These are phyloP conservation scores for Fusarium sp. DNA, from an alignment of 2,329 filamentous ascomycete genomes.

Conservation along the genomic window DNA sequence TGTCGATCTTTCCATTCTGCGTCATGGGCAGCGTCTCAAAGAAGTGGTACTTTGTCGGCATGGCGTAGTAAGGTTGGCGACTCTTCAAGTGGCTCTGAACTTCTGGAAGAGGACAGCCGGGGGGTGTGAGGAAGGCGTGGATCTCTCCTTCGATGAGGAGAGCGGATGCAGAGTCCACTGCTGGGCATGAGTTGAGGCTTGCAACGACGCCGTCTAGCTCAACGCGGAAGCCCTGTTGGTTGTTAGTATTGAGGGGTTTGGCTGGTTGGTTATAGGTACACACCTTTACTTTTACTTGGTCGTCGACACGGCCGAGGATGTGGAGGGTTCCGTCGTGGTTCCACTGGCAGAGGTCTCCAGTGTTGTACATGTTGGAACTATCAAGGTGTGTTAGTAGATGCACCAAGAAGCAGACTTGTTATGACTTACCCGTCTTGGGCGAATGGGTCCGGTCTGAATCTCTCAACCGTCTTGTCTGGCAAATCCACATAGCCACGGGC, in stretches of 20 bases:
- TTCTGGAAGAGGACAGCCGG: conserved; percentile 45
- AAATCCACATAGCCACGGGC: conserved; percentile 64
- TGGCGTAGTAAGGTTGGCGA: conserved; percentile 62
- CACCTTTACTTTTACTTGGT: conserved; percentile 66
- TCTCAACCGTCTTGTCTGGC: conserved; percentile 58
- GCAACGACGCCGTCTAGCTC: conserved; percentile 65
- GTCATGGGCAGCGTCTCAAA: conserved; percentile 58
- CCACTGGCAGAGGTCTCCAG: conserved; percentile 65
- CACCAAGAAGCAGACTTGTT: too few relatives aligned
- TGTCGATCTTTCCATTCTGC: conserved; percentile 64
- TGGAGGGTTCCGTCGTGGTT: conserved; percentile 60
- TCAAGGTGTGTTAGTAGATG: neutral
- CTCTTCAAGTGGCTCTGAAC: conserved; percentile 52
- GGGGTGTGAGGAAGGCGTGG: conserved; percentile 58
- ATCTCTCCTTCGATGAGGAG: conserved; percentile 57
- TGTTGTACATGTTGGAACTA: conserved; percentile 63
- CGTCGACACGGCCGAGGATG: conserved; percentile 64
- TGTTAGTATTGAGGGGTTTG: neutral
- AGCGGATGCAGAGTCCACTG: conserved; percentile 56
- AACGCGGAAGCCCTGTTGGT: conserved; percentile 59
- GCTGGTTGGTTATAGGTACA: neutral
- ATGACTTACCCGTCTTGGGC: conserved; percentile 56
- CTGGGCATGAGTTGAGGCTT: conserved; percentile 55
- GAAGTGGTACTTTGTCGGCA: conserved; percentile 56
- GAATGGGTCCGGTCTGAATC: conserved; percentile 61